Evolutionary conservation across 768 basidiomycete genomes (phyloP).

Genomic region (Macrolepiota dolichaula): DNA sequence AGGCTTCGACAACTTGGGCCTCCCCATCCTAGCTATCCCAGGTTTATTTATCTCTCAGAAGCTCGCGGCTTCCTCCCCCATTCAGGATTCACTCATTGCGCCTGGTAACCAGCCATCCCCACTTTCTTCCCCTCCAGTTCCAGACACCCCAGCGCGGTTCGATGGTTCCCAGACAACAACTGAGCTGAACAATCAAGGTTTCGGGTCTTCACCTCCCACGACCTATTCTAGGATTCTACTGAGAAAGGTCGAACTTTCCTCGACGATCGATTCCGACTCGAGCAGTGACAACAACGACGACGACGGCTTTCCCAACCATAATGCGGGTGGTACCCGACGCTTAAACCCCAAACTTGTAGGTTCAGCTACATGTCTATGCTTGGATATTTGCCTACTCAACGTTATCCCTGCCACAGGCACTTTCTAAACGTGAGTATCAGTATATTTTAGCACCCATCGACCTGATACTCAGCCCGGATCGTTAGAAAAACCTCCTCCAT

Average conservation of each 20-base stretch:
- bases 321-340: constrained; percentile 29
- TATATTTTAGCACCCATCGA: constrained; percentile 1
- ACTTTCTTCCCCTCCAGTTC: constrained; percentile 8
- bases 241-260: background rate
- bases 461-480: constrained; percentile 14
- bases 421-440: constrained; percentile 56
- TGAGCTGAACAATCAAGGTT: background rate
- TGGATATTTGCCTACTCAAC: constrained; percentile 10
- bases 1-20: constrained; percentile 52
- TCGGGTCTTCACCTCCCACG: background rate
- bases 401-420: constrained; percentile 34
- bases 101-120: constrained; percentile 2
- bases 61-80: constrained; percentile 25
- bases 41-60: constrained; percentile 61
- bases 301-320: constrained; percentile 16
- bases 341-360: constrained; percentile 51
- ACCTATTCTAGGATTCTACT: background rate
- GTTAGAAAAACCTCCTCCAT: constrained; percentile 62
- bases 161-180: background rate
- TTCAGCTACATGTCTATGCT: constrained; percentile 7
- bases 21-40: constrained; percentile 51
- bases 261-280: background rate
- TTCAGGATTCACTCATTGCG: background rate
- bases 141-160: background rate
- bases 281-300: background rate